Evolutionary conservation across 2,329 filamentous ascomycete genomes (phyloP), one percentile per base, ranked within the genome.

Genomic region (Fusarium anguioides): DNA sequence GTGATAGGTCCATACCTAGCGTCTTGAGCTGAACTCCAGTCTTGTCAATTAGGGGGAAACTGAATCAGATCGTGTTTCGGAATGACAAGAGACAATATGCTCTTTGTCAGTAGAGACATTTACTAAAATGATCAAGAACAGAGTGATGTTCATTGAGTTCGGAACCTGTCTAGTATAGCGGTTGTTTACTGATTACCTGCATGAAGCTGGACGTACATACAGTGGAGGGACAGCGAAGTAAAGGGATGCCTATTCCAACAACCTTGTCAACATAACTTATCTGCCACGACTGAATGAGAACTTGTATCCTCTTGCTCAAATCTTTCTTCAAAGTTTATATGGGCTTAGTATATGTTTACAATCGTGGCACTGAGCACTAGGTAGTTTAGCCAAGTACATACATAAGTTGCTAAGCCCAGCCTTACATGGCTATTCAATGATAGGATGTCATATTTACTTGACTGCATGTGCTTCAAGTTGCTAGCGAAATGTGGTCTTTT

Each of bases 11-110:
- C 37, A 27, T 10, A 8, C 11, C 11, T 10, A 10, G 26, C 8
- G 46, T n/a, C n/a, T n/a, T n/a, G 40, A 40, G 42, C 21, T 49
- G 45, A 54, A 27, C 24, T 39, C 27, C n/a, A 59, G 20, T 20
- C 60, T 39, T 33, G 44, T 44, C 61, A 35, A 23, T 48, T 48
- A 52, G 45, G 63, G 62, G 63, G 37, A 12, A 20, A 42, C 27
- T 63, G 62, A 55, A 39, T 68, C 64, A 66, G 24, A 64, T 54
- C n/a, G 44, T 63, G 64, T 66, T 66, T 68, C 64, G 51, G 52
- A 57, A 48, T 33, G 23, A 33, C 36, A 31, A 61, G 36, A 56
- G 35, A 41, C 23, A 40, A 31, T 31, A n/a, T 27, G 20, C 23
- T 45, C 20, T 36, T 53, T 46, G 29, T 61, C 55, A 53, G 37